Conservation (phyloP, 2,329 filamentous ascomycete genomes). For the Xylariaceae sp. region DNA sequence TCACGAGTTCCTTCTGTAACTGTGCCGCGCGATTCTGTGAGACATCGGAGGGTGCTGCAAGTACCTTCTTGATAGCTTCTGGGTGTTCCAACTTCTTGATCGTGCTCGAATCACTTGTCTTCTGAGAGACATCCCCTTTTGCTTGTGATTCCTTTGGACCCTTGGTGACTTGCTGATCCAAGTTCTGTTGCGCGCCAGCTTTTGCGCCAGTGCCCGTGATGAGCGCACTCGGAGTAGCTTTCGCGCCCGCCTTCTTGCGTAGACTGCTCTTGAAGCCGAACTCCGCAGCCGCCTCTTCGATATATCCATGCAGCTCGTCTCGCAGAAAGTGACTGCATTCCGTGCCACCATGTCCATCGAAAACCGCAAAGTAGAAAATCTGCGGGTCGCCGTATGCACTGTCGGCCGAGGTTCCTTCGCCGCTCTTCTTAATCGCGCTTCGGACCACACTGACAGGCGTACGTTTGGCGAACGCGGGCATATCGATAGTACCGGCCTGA, state of each 20-base stretch:
- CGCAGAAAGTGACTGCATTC: conserved; percentile 84
- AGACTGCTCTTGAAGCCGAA: conserved; percentile 78
- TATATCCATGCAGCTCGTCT: conserved; percentile 79
- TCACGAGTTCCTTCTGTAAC: conserved; percentile 66
- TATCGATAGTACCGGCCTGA: conserved; percentile 87
- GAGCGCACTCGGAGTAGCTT: conserved; percentile 9
- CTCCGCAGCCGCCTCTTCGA: conserved; percentile 71
- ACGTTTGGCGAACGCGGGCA: conserved; percentile 87
- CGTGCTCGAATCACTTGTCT: conserved; percentile 28
- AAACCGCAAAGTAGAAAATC: conserved; percentile 95
- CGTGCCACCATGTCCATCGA: conserved; percentile 88
- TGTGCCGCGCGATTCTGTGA: conserved; percentile 57
- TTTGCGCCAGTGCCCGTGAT: conserved; percentile 22
- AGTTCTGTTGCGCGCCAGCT: conserved; percentile 34
- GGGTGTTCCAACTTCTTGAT: conserved; percentile 36
- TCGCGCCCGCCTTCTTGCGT: conserved; percentile 35
- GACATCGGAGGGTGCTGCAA: conserved; percentile 45
- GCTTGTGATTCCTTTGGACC: conserved; percentile 42
- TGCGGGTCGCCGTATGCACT: conserved; percentile 84
- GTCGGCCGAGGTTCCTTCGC: conserved; percentile 64
- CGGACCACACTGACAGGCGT: conserved; percentile 59
- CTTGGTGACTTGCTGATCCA: conserved; percentile 44
- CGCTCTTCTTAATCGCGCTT: conserved; percentile 43
- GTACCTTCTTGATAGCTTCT: conserved; percentile 35
- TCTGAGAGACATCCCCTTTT: conserved; percentile 35